Evolutionary conservation across 257 asterid genomes (phyloP), one percentile per base, ranked within the genome.

Genomic region (Galeopsis tetrahit): DNA sequence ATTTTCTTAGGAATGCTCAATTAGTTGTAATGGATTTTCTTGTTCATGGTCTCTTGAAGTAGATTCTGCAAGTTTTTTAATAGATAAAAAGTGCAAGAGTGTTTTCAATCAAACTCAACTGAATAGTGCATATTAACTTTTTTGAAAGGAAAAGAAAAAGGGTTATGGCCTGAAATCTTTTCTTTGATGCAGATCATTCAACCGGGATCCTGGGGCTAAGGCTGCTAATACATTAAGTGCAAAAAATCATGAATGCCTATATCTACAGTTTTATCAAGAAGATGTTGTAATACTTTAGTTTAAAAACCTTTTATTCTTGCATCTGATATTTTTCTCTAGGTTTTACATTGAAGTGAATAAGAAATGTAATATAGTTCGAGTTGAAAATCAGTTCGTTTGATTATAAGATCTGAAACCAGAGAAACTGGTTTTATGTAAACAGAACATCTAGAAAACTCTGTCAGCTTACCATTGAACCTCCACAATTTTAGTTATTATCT

Each of bases 141-240:
- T n/a, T n/a, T n/a, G n/a, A n/a, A n/a, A n/a, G n/a, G n/a, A n/a
- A n/a, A n/a, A n/a, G n/a, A n/a, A n/a, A n/a, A n/a, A n/a, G n/a
- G n/a, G n/a, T n/a, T n/a, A n/a, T n/a, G n/a, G n/a, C n/a, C n/a
- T n/a, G n/a, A n/a, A n/a, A n/a, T n/a, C n/a, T n/a, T n/a, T 55
- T 53, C 57, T 48, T 53, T 56, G 21, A 49, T 71, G 70, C 76
- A 94, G 99, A 79, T 91, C 99, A 44, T 89, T 97, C 55, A 82
- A 85, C 81, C 86, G 87, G 76, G 99, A 90, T 85, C 99, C 95
- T 76, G 96, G 97, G 65, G 95, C 93, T 69, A 87, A 83, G 84
- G 87, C 88, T 69, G 82, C 81, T 49, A 95, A 94, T 70, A 35
- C 89, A 51, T 87, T 94, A 79, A 88, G 91, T 83, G 65, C 81